Conservation (phyloP, 75 land plant genomes). For the Selaginella moellendorffii region DNA sequence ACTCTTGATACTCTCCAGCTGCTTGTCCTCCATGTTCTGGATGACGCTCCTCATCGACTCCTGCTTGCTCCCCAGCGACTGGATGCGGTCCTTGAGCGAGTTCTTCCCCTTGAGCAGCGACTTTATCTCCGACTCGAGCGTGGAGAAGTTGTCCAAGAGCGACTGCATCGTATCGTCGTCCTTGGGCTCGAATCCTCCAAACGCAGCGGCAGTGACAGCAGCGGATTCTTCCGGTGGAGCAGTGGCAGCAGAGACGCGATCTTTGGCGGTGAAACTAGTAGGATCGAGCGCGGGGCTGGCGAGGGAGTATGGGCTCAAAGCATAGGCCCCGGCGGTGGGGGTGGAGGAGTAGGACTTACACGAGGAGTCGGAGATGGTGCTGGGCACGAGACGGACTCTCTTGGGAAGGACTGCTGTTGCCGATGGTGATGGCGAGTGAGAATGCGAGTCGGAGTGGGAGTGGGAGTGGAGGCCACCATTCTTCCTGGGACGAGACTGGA, state of each 20-base stretch:
- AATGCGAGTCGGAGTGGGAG: not conserved
- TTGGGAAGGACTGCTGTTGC: not conserved
- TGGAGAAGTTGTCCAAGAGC: constrained; percentile 4
- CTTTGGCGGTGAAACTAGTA: too few species aligned
- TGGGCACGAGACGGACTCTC: too few species aligned
- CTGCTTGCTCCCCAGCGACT: constrained; percentile 8
- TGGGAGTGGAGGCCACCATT: not conserved
- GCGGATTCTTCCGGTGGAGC: too few species aligned
- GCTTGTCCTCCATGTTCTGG: not conserved
- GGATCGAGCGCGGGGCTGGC: not conserved
- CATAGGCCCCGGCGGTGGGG: not conserved
- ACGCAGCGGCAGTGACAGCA: not conserved
- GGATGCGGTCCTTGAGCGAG: constrained; percentile 7
- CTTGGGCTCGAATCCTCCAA: not conserved
- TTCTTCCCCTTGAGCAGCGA: constrained; percentile 6
- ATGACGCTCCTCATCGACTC: not conserved
- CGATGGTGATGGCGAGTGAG: not conserved
- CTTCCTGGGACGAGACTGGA: not conserved
- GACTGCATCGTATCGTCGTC: constrained; percentile 3
- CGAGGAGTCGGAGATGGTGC: not conserved
- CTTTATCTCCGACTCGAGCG: constrained; percentile 7
- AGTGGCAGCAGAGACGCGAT: too few species aligned
- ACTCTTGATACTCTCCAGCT: not conserved
- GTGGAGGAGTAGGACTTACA: not conserved
- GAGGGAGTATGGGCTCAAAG: not conserved